Conservation (phyloP, 805 yeast species). For the Grigorovia jiainica region DNA sequence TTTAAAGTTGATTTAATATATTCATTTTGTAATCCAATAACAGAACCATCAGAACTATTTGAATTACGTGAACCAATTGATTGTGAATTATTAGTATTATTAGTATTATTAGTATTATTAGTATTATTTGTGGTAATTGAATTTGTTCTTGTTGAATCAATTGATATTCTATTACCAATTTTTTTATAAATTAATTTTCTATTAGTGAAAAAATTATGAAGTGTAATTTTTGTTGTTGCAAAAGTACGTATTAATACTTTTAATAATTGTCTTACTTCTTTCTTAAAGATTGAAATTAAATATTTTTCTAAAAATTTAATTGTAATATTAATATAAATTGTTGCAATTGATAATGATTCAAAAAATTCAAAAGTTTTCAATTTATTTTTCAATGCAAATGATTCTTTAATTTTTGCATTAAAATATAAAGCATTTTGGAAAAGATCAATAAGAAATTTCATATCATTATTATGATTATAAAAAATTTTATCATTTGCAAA, state of each 20-base stretch:
- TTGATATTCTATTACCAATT: not conserved
- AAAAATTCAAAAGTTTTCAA: not conserved
- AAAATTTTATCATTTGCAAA: conserved; percentile 35
- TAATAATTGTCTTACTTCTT: conserved; percentile 1
- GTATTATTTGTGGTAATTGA: not conserved
- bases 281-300: not conserved
- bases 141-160: not conserved
- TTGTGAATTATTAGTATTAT: not conserved
- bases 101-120: not conserved
- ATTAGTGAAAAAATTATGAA: not conserved
- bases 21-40: not conserved
- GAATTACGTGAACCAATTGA: too few relatives aligned
- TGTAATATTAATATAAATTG: not conserved
- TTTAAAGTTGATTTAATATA: not conserved
- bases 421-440: conserved; percentile 1
- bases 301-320: not conserved
- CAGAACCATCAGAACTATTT: too few relatives aligned
- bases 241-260: not conserved
- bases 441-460: conserved; percentile 16
- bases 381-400: not conserved
- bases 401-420: not conserved
- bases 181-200: not conserved
- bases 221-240: not conserved
- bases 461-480: conserved; percentile 51
- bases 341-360: not conserved